Percentiles rank a stretch among this genome's conserved stretches.
phyloP scores from a whole-genome alignment of 2,329 filamentous ascomycete species.

The Diaporthe australafricana region DNA sequence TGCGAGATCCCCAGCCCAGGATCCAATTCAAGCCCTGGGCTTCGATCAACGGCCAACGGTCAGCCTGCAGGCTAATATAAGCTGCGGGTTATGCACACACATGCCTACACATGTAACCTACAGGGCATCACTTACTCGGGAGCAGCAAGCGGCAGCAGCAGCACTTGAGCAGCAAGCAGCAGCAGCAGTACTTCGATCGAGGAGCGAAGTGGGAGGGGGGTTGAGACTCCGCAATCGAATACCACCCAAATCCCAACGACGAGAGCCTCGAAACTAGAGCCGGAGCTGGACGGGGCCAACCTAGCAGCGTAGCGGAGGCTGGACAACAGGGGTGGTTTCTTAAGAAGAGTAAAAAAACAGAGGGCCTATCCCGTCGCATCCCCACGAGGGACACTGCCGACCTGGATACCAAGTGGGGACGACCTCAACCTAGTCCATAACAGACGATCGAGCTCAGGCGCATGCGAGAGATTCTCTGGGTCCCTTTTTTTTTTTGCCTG shows the following conservation, averaged over 20 bases:
- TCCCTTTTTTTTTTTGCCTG: not conserved
- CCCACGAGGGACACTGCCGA: constrained; percentile 26
- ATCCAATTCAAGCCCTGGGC: constrained; percentile 6
- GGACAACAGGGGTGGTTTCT: not conserved
- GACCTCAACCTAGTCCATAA: constrained; percentile 29
- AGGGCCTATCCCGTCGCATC: constrained; percentile 20
- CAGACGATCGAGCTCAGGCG: constrained; percentile 10
- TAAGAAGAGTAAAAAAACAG: not conserved
- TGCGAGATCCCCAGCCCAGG: constrained; percentile 16
- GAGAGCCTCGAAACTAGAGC: constrained; percentile 8
- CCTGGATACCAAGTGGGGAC: constrained; percentile 20
- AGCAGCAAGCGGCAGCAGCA: not conserved
- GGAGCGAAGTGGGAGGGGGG: not conserved
- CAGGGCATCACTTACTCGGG: constrained; percentile 11
- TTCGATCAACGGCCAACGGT: constrained; percentile 18
- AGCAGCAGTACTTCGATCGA: not conserved
- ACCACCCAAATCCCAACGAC: constrained; percentile 16
- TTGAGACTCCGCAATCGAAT: constrained; percentile 15
- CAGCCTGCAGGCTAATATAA: constrained; percentile 19
- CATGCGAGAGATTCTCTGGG: constrained; percentile 19
- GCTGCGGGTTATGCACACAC: not conserved
- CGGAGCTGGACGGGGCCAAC: not conserved
- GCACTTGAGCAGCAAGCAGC: not conserved
- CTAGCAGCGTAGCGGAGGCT: constrained; percentile 25
- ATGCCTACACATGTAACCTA: constrained; percentile 9